Evolutionary conservation across 352 stramenopile genomes (phyloP).

Genomic region (Globisporangium paroecandrum): DNA sequence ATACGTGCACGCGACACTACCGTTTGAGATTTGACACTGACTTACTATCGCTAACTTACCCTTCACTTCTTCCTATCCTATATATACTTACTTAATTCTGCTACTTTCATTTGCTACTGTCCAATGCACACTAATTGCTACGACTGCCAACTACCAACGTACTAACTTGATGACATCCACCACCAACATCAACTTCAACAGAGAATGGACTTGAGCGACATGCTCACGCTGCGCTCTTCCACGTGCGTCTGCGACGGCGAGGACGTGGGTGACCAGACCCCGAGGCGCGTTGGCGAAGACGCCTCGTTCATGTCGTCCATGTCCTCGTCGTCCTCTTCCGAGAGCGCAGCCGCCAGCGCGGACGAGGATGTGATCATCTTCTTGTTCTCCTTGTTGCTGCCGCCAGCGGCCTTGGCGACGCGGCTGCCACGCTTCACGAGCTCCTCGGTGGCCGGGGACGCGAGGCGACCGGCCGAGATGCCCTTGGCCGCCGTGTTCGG

Average conservation of each 20-base stretch:
- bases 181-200: constrained; percentile 31
- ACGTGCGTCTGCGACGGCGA: constrained; percentile 16
- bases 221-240: constrained; percentile 44
- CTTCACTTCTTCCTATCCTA: background rate
- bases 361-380: constrained; percentile 34
- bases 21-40: background rate
- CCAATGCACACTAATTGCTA: background rate
- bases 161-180: background rate
- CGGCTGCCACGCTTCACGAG: constrained; percentile 54
- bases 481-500: constrained; percentile 73
- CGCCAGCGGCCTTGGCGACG: constrained; percentile 1
- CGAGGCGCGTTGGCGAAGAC: constrained; percentile 8
- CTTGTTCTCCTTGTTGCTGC: constrained; percentile 5
- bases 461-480: constrained; percentile 58
- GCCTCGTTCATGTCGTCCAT: constrained; percentile 21
- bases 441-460: constrained; percentile 56
- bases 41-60: background rate
- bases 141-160: background rate
- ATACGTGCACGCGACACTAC: background rate
- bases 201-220: constrained; percentile 75
- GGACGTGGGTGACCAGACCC: constrained; percentile 15
- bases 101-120: background rate
- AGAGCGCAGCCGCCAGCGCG: constrained; percentile 29
- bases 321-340: constrained; percentile 28
- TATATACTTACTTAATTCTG: background rate